Conservation (phyloP, 1,284 basidiomycete species). For the Fomitopsis betulina region DNA sequence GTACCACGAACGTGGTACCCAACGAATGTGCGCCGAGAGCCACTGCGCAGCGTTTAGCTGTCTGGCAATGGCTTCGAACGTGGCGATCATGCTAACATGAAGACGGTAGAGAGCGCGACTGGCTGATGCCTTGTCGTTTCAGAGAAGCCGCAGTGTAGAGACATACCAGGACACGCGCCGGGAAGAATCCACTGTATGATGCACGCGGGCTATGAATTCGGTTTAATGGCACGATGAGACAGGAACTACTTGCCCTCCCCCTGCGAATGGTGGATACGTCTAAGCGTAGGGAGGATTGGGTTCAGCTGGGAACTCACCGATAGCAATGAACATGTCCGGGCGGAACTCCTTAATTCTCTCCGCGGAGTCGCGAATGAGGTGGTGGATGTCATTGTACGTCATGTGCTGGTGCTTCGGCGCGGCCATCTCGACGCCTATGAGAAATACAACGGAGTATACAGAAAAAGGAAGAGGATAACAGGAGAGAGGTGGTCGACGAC, state of each 20-base stretch:
- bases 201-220: not conserved
- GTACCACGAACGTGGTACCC: not conserved
- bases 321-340: slow-evolving; percentile 77
- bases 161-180: slow-evolving; percentile 82
- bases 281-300: not conserved
- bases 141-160: not conserved
- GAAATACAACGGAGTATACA: not conserved
- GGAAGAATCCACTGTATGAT: slow-evolving; percentile 81
- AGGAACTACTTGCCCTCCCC: slow-evolving; percentile 66
- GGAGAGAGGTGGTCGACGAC: not conserved
- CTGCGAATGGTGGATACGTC: slow-evolving; percentile 29
- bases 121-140: not conserved
- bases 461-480: not conserved
- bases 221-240: slow-evolving; percentile 13
- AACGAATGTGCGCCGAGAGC: not conserved
- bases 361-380: slow-evolving; percentile 62
- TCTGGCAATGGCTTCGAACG: no score
- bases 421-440: slow-evolving; percentile 8
- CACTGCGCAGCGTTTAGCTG: no score
- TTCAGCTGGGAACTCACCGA: slow-evolving; percentile 45
- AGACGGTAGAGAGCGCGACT: not conserved
- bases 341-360: slow-evolving; percentile 65
- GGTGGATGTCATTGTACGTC: slow-evolving; percentile 86
- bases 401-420: slow-evolving; percentile 54
- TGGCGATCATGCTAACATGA: not conserved